Percentiles rank a stretch among this genome's conserved stretches.
phyloP scores from a whole-genome alignment of 345 rosid species.

The Moricandia arvensis region DNA sequence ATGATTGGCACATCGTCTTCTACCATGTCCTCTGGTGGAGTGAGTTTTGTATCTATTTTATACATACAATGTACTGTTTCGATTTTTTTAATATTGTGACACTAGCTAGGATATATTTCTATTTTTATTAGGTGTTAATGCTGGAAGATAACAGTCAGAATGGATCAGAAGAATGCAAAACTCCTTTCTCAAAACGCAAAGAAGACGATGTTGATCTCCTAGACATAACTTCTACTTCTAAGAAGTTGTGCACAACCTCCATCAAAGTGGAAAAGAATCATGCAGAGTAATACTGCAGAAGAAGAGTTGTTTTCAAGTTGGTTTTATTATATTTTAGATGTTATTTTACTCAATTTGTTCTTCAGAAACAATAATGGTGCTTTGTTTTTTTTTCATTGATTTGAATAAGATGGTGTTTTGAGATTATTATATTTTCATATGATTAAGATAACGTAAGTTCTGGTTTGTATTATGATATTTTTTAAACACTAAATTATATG shows the following conservation, averaged over 20 bases:
- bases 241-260: background rate
- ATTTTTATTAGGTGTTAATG: background rate
- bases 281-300: background rate
- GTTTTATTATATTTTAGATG: no score
- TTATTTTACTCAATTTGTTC: background rate
- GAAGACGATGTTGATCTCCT: background rate
- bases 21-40: background rate
- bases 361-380: background rate
- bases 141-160: background rate
- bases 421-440: no score
- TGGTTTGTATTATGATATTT: no score
- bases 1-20: background rate
- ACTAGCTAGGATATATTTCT: no score
- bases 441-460: no score
- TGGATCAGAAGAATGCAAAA: background rate
- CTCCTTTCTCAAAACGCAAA: background rate
- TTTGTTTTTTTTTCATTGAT: no score
- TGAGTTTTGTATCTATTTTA: background rate
- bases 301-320: background rate
- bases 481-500: no score
- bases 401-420: no score
- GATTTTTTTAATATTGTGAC: no score
- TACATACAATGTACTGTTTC: background rate
- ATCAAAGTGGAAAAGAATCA: background rate
- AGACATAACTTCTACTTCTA: background rate